Evolutionary conservation across 202 grass and related monocot species (phyloP).

Genomic region (Dendrocalamus latiflorus): DNA sequence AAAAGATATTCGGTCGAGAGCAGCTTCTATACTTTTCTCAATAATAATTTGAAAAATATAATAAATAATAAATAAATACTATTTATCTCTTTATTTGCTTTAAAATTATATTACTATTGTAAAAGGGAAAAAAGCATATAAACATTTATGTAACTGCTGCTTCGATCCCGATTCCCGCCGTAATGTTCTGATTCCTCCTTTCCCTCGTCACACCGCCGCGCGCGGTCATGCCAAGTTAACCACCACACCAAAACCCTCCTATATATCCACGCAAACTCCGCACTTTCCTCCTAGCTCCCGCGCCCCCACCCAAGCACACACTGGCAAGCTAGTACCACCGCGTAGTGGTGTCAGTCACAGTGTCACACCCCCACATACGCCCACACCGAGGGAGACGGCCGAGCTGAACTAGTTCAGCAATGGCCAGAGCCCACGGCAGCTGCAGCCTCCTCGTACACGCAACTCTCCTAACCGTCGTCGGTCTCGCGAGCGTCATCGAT

Average conservation of each 20-base stretch:
- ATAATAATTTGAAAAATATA: no score
- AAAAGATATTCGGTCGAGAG: constrained; percentile 8
- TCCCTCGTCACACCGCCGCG: background rate
- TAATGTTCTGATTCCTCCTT: background rate
- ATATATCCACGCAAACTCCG: constrained; percentile 26
- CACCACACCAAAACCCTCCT: background rate
- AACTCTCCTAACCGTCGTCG: background rate
- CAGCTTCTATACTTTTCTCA: no score
- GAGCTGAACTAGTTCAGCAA: background rate
- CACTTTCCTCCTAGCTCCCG: constrained; percentile 25
- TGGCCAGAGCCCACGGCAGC: background rate
- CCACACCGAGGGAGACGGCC: background rate
- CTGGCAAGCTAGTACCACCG: background rate
- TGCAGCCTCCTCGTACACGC: background rate
- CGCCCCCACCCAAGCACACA: background rate
- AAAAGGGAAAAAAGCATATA: no score
- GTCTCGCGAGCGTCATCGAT: background rate
- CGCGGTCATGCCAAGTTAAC: background rate
- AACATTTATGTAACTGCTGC: background rate
- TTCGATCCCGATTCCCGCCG: constrained; percentile 29
- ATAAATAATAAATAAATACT: no score
- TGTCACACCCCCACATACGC: background rate
- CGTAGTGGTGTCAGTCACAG: background rate
- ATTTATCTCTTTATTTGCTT: no score
- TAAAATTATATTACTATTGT: no score